Evolutionary conservation across 257 asterid species (phyloP), one percentile per base, ranked within the genome.

Genomic region (Anisodus acutangulus): DNA sequence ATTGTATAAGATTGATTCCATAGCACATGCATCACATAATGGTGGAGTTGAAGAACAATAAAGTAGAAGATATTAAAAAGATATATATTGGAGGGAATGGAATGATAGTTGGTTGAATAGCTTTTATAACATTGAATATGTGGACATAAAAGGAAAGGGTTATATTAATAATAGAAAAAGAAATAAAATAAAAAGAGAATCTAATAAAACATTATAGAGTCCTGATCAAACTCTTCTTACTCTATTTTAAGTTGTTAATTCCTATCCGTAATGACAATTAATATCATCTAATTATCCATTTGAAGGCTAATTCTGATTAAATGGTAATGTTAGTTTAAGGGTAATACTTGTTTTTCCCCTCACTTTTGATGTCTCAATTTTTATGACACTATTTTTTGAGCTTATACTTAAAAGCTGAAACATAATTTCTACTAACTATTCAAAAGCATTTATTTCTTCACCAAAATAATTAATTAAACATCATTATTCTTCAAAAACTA

Each of bases 71-170:
- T 10, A 66, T 66, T 62, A 2, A 62, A 63, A 26, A 64, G 12
- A 45, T 0, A 5, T 41, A 8, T 70, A 66, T 66, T 66, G 58
- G 6, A 12, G 41, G 9, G 55, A 72, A 66, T 66, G 59, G 80
- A 47, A 72, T 72, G 59, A 72, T 53, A 72, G 60, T 68, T 68
- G 76, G 53, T 68, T 68, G 49, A 19, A 35, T 67, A 37, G 2
- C 17, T 22, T 26, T 64, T 9, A 26, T 64, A 64, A 26, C 43
- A 26, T 31, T 4, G n/a, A 31, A 64, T 5, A 66, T 3, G 5
- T 31, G 72, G 71, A 31, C 41, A 4, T 31, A 22, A 64, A 64
- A 64, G 3, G 31, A 16, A 69, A 17, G 13, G 2, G 7, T 9
- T 43, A 43, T 70, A 63, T 9, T 60, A 60, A 6, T 22, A 63